Evolutionary conservation across 352 stramenopile species (phyloP).

Genomic region (Phytophthora palmivora): DNA sequence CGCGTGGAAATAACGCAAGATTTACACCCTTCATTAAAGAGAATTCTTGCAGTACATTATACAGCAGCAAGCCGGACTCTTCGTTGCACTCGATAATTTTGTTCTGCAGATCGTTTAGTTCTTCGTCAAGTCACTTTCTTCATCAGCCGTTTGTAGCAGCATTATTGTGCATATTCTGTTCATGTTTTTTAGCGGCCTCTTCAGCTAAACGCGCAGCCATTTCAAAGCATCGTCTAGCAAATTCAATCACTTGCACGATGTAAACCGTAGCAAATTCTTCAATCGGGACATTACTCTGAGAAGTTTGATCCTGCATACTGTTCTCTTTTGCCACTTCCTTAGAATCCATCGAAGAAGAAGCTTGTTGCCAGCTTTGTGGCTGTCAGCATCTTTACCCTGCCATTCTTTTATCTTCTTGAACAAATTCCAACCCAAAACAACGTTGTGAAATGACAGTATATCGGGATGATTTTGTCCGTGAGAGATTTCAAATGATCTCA

Average conservation of each 20-base stretch:
- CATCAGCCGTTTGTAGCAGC: conserved; percentile 12
- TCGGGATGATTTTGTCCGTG: conserved; percentile 1
- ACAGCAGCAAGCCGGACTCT: conserved; percentile 78
- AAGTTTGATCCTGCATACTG: neutral
- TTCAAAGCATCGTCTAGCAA: conserved; percentile 64
- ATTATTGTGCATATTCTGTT: conserved; percentile 9
- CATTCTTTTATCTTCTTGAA: conserved; percentile 70
- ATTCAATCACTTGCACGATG: conserved; percentile 65
- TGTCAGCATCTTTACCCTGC: conserved; percentile 37
- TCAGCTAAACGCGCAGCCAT: conserved; percentile 63
- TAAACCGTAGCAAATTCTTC: conserved; percentile 56
- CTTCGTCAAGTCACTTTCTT: conserved; percentile 30
- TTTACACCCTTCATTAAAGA: conserved; percentile 52
- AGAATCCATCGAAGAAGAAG: neutral
- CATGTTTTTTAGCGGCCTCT: conserved; percentile 16
- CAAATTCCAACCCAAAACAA: conserved; percentile 49
- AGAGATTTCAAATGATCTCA: neutral
- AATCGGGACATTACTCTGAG: conserved; percentile 36
- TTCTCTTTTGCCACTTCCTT: conserved; percentile 10
- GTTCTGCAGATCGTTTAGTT: conserved; percentile 40
- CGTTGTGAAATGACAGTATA: conserved; percentile 43
- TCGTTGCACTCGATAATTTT: conserved; percentile 71
- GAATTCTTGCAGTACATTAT: conserved; percentile 75
- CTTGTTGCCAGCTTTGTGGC: conserved; percentile 15
- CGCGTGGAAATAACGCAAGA: conserved; percentile 31